Evolutionary conservation across 108 stramenopile species (phyloP).

Genomic region (Cyclotella cryptica): DNA sequence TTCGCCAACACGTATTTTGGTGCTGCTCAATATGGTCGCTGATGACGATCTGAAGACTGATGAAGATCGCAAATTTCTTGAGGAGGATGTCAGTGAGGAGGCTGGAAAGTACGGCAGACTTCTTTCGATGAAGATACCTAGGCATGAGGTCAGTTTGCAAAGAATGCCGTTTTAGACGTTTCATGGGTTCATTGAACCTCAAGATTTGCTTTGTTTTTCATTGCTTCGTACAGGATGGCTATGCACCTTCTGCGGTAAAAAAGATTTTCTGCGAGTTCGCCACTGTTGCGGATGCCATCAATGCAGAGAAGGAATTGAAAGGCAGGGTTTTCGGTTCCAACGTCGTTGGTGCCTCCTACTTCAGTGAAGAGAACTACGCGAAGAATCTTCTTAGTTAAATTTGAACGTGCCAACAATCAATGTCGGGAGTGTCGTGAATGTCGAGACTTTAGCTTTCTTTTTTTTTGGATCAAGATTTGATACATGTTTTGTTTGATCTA

Average conservation of each 20-base stretch:
- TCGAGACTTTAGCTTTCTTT: background rate
- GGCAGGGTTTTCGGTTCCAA: conserved; percentile 92
- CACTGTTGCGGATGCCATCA: conserved; percentile 66
- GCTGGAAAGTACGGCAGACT: conserved; percentile 85
- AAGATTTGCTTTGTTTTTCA: conserved; percentile 4
- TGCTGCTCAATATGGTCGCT: conserved; percentile 96
- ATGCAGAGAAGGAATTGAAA: conserved; percentile 80
- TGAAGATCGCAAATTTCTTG: conserved; percentile 83
- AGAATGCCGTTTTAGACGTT: background rate
- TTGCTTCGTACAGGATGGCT: conserved; percentile 42
- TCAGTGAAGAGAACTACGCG: conserved; percentile 60
- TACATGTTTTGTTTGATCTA: background rate
- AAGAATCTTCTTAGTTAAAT: conserved; percentile 43
- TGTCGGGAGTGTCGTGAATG: background rate
- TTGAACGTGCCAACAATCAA: background rate
- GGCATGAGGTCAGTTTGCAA: conserved; percentile 49
- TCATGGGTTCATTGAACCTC: background rate
- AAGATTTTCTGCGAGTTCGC: conserved; percentile 94
- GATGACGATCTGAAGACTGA: conserved; percentile 92
- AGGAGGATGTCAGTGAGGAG: conserved; percentile 85
- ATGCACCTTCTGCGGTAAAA: conserved; percentile 67
- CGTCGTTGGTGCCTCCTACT: conserved; percentile 71
- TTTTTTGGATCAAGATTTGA: conserved; percentile 4
- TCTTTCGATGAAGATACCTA: conserved; percentile 85
- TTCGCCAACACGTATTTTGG: conserved; percentile 73